Evolutionary conservation across 768 basidiomycete species (phyloP).

Genomic region (Panellus pusillus): DNA sequence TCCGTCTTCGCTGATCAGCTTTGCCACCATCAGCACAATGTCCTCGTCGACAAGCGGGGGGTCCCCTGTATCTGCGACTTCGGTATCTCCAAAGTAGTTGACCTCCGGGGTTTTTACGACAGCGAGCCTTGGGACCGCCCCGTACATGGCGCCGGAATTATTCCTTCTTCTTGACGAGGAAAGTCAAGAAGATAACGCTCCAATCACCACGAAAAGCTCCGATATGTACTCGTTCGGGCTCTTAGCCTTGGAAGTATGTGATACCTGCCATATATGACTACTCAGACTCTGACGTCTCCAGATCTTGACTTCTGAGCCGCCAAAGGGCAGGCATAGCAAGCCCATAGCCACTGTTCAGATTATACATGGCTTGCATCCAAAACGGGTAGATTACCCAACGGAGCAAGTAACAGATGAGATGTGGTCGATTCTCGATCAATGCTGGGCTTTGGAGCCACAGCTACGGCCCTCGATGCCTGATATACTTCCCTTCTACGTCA

Average conservation of each 20-base stretch:
- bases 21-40: slow-evolving; percentile 17
- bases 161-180: slow-evolving; percentile 2
- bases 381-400: not conserved
- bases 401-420: not conserved
- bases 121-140: slow-evolving; percentile 14
- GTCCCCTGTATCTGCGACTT: slow-evolving; percentile 25
- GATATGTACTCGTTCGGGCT: slow-evolving; percentile 23
- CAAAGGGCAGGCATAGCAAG: slow-evolving; percentile 1
- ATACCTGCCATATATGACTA: too few species aligned
- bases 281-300: not conserved
- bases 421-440: not conserved
- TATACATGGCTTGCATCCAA: not conserved
- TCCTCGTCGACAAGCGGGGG: slow-evolving; percentile 23
- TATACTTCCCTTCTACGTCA: not conserved
- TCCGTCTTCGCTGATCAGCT: not conserved
- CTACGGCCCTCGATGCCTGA: not conserved
- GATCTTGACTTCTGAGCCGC: slow-evolving; percentile 8
- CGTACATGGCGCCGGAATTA: slow-evolving; percentile 24
- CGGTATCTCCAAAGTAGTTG: slow-evolving; percentile 20
- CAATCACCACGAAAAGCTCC: slow-evolving; percentile 2
- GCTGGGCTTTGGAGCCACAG: slow-evolving; percentile 1
- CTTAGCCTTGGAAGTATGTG: slow-evolving; percentile 18
- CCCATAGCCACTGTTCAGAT: not conserved
- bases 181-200: not conserved
- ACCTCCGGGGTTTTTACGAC: slow-evolving; percentile 14